Conservation (phyloP, 257 asterid species). For the Haberlea rhodopensis region DNA sequence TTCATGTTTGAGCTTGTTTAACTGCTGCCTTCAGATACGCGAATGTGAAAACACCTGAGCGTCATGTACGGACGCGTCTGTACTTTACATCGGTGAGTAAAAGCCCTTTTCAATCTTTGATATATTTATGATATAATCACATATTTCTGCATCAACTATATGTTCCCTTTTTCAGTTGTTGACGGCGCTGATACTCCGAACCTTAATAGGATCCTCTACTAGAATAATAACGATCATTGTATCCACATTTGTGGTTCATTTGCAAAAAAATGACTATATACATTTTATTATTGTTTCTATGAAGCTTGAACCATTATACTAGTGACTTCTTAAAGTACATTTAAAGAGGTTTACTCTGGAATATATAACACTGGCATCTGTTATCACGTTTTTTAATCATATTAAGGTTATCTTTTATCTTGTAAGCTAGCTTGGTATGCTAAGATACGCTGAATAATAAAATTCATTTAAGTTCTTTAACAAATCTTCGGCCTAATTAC, state of each 20-base stretch:
- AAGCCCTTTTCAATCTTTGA: slow-evolving; percentile 1
- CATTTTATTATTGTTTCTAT: neutral
- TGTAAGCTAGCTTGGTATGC: too few relatives aligned
- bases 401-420: too few relatives aligned
- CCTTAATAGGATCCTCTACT: neutral
- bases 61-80: slow-evolving; percentile 90
- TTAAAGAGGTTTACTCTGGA: too few relatives aligned
- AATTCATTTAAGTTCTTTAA: too few relatives aligned
- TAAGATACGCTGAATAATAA: too few relatives aligned
- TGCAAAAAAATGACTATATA: neutral
- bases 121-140: neutral
- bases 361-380: too few relatives aligned
- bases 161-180: too few relatives aligned
- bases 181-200: too few relatives aligned
- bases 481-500: too few relatives aligned
- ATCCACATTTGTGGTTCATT: neutral
- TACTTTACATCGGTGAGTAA: slow-evolving; percentile 87
- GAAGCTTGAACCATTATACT: neutral
- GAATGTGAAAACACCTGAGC: slow-evolving; percentile 80
- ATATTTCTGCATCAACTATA: too few relatives aligned
- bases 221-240: neutral
- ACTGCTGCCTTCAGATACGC: slow-evolving; percentile 66
- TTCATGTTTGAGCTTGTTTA: slow-evolving; percentile 22
- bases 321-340: too few relatives aligned
- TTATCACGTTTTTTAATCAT: too few relatives aligned